A percentile compares a stretch with the other conserved stretches of the same genome.
phyloP scores from a whole-genome alignment of 179 eudicot species.

The Beta macrorhiza region DNA sequence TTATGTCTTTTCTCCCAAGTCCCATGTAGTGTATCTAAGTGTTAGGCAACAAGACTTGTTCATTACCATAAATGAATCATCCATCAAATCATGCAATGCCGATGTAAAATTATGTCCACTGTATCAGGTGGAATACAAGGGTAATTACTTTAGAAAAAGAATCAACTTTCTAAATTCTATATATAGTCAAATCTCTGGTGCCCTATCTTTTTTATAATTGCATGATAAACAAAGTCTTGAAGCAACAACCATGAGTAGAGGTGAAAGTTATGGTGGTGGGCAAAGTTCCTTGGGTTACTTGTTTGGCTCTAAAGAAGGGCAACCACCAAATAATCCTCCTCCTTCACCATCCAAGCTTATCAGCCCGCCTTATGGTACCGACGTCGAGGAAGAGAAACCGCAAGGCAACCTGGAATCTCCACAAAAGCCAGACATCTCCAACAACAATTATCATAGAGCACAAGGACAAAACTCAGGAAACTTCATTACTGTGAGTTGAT shows the following conservation, averaged over 20 bases:
- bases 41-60: not conserved
- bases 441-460: slow-evolving; percentile 34
- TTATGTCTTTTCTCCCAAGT: too few species aligned
- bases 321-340: slow-evolving; percentile 36
- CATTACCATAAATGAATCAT: not conserved
- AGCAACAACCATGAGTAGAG: slow-evolving; percentile 52
- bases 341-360: slow-evolving; percentile 31
- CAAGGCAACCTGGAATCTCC: slow-evolving; percentile 4
- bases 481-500: slow-evolving; percentile 45
- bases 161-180: slow-evolving; percentile 20
- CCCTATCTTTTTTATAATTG: slow-evolving; percentile 13
- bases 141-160: slow-evolving; percentile 9
- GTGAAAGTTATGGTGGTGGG: slow-evolving; percentile 71
- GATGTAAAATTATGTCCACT: too few species aligned
- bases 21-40: not conserved
- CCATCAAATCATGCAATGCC: slow-evolving; percentile 24
- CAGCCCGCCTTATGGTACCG: slow-evolving; percentile 61
- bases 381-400: slow-evolving; percentile 24
- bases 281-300: slow-evolving; percentile 73
- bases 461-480: slow-evolving; percentile 50
- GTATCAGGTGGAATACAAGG: slow-evolving; percentile 18
- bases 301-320: slow-evolving; percentile 46
- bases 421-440: slow-evolving; percentile 25
- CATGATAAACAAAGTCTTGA: not conserved
- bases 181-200: slow-evolving; percentile 10